phyloP scores from a whole-genome alignment of 2,329 filamentous ascomycete genomes.

The Epichloe glyceriae region DNA sequence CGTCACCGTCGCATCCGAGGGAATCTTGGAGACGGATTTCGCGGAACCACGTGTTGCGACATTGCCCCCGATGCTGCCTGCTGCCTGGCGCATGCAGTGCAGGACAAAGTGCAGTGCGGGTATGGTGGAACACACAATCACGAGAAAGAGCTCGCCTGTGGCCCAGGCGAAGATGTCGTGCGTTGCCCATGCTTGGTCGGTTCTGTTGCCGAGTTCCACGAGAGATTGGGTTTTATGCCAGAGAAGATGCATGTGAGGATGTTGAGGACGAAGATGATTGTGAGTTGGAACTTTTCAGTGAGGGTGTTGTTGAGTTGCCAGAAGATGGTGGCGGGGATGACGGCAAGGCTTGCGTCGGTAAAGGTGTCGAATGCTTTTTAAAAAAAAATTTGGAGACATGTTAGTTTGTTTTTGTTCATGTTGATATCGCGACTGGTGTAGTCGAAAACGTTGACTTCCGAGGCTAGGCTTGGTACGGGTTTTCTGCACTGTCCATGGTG shows the following conservation, averaged over 20 bases:
- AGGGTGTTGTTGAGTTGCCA: conserved; percentile 71
- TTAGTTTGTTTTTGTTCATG: neutral
- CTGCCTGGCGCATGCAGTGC: conserved; percentile 4
- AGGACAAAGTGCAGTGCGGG: conserved; percentile 10
- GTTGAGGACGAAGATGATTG: conserved; percentile 12
- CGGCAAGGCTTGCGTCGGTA: conserved; percentile 11
- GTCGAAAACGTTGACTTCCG: neutral
- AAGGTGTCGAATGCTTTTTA: conserved; percentile 12
- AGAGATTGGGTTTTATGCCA: conserved; percentile 13
- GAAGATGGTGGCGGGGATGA: conserved; percentile 12
- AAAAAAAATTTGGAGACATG: neutral
- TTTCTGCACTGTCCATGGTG: neutral
- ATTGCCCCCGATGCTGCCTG: conserved; percentile 1
- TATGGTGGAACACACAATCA: conserved; percentile 12
- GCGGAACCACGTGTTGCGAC: neutral
- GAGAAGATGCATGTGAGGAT: conserved; percentile 13
- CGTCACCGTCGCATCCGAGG: neutral
- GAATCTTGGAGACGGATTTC: conserved; percentile 1
- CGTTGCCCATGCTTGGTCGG: conserved; percentile 12
- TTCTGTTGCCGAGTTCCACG: conserved; percentile 10
- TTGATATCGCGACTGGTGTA: neutral
- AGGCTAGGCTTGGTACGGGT: no score
- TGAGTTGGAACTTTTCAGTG: conserved; percentile 63
- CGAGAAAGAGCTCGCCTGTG: conserved; percentile 13
- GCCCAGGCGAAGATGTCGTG: conserved; percentile 13